Conservation (phyloP, 2,329 filamentous ascomycete genomes). For the Claviceps sp. region DNA sequence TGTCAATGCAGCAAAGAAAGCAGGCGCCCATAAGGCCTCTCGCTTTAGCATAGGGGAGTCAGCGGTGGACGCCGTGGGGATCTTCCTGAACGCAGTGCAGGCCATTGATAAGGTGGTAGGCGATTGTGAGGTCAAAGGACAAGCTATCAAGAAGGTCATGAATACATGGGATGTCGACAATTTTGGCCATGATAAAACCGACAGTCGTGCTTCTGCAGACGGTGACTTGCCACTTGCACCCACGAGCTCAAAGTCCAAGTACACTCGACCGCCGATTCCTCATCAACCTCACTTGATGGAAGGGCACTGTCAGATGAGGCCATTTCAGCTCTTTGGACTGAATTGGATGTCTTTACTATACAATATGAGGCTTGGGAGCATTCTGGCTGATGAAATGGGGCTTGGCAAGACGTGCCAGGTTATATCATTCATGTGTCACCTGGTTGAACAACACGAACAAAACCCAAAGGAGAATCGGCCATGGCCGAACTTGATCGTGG, state of each 20-base stretch:
- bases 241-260: constrained; percentile 21
- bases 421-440: constrained; percentile 76
- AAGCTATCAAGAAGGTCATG: constrained; percentile 33
- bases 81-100: constrained; percentile 68
- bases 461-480: constrained; percentile 21
- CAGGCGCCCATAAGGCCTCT: constrained; percentile 31
- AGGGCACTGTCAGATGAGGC: constrained; percentile 65
- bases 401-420: constrained; percentile 95
- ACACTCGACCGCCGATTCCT: constrained; percentile 30
- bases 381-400: constrained; percentile 95
- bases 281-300: constrained; percentile 68
- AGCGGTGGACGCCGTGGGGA: constrained; percentile 39
- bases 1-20: constrained; percentile 42
- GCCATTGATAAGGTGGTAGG: constrained; percentile 73
- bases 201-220: constrained; percentile 17
- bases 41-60: constrained; percentile 38
- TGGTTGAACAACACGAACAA: constrained; percentile 50
- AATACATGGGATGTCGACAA: constrained; percentile 35
- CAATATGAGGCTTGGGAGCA: constrained; percentile 66
- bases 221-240: constrained; percentile 29
- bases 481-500: constrained; percentile 72
- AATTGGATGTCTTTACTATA: constrained; percentile 90
- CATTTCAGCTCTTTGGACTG: constrained; percentile 85
- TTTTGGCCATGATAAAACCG: constrained; percentile 27
- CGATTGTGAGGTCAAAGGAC: constrained; percentile 60